Evolutionary conservation across 257 asterid genomes (phyloP), one percentile per base, ranked within the genome.

Genomic region (Osmanthus fragrans): DNA sequence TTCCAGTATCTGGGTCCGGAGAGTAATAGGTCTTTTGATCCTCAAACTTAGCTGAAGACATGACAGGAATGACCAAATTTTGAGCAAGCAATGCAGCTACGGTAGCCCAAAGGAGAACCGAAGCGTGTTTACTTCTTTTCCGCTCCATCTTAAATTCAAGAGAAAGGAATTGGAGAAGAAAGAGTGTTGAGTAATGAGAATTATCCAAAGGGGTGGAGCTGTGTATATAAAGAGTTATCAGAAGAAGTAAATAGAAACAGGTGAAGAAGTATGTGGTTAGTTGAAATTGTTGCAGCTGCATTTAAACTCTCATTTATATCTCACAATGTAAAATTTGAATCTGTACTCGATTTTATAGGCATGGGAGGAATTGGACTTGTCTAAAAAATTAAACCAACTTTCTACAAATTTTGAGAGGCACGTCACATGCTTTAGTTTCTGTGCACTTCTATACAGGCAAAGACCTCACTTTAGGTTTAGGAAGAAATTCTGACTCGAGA

Each of bases 191-290:
- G 81, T 39, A 76, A 79, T 80, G 85, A 66, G 82, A 63, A 73
- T 71, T 80, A 54, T 71, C 19, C 79, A 69, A 79, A 70, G 72
- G 58, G 72, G 32, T 23, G 68, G 76, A 51, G 73, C 29, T 39
- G 49, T 80, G 86, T 87, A 85, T 83, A 81, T 83, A 85, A 85
- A 78, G 88, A 83, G 83, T 34, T 2, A 30, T 51, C 70, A 73
- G 82, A 69, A 51, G 92, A 86, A 90, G 87, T 92, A 86, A 88
- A 86, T 88, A 84, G 66, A 80, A 87, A 78, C 90, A 81, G 95
- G 88, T 89, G 84, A 85, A 82, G 72, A 27, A 4, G 93, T 85
- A 72, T 76, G 90, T 84, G 90, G 97, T 90, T 92, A 84, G 97
- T 85, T 92, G 97, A 65, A 76, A 71, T 39, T 64, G 79, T 72